These are phyloP conservation scores for Exophiala dermatitidis DNA, from an alignment of 2,329 filamentous ascomycete genomes.

Conservation along the genomic window DNA sequence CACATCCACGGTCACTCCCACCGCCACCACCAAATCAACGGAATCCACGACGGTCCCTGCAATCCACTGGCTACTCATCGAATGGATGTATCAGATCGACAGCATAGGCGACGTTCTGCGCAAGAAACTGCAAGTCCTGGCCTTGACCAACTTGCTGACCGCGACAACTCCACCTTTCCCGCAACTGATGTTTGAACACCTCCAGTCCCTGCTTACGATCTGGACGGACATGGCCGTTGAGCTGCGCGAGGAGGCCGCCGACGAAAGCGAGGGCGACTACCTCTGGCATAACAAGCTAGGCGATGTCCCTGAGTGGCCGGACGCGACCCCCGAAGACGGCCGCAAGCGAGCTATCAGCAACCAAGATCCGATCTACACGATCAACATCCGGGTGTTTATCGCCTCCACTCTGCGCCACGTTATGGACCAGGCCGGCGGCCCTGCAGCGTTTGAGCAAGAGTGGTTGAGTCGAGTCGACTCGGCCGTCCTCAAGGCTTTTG, in stretches of 20 bases:
- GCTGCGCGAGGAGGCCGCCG: slow-evolving; percentile 36
- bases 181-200: slow-evolving; percentile 35
- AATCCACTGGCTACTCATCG: slow-evolving; percentile 40
- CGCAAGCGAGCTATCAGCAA: slow-evolving; percentile 37
- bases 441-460: slow-evolving; percentile 22
- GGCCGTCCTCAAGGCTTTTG: slow-evolving; percentile 24
- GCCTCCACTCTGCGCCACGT: slow-evolving; percentile 40
- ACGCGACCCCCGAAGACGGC: slow-evolving; percentile 37
- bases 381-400: slow-evolving; percentile 42
- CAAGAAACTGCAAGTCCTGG: slow-evolving; percentile 43
- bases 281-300: slow-evolving; percentile 33
- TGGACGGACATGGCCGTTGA: slow-evolving; percentile 44
- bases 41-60: slow-evolving; percentile 21
- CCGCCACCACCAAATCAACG: slow-evolving; percentile 18
- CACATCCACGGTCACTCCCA: slow-evolving; percentile 1
- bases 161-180: slow-evolving; percentile 34
- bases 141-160: slow-evolving; percentile 40
- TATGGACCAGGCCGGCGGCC: slow-evolving; percentile 21
- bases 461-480: slow-evolving; percentile 24
- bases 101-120: slow-evolving; percentile 41
- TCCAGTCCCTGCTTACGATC: slow-evolving; percentile 42
- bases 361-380: slow-evolving; percentile 37
- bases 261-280: slow-evolving; percentile 38
- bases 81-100: slow-evolving; percentile 46
- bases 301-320: slow-evolving; percentile 30